phyloP scores from a whole-genome alignment of 257 asterid species.

The Coffea canephora region DNA sequence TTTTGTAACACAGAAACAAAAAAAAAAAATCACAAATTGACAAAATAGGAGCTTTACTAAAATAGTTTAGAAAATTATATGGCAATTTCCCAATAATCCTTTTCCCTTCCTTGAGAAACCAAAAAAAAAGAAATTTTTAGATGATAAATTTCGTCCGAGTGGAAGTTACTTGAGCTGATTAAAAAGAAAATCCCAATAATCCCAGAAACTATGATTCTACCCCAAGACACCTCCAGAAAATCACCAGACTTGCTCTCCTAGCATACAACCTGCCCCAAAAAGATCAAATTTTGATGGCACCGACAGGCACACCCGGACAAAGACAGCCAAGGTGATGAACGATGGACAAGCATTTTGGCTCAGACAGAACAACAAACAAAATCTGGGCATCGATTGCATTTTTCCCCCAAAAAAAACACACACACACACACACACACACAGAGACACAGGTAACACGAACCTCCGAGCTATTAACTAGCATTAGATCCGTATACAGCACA shows the following conservation, averaged over 20 bases:
- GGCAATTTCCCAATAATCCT: background rate
- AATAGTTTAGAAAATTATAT: background rate
- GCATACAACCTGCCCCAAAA: background rate
- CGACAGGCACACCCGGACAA: background rate
- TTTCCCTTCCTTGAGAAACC: background rate
- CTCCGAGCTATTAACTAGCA: background rate
- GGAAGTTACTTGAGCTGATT: background rate
- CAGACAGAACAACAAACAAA: background rate
- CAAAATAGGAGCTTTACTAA: background rate
- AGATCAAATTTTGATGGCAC: background rate
- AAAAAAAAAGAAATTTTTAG: too few species aligned
- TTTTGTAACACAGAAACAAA: background rate
- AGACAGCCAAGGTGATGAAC: background rate
- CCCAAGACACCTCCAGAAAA: background rate
- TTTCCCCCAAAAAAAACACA: too few species aligned
- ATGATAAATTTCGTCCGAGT: background rate
- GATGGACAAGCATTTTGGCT: background rate
- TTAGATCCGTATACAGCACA: conserved; percentile 14
- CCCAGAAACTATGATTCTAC: background rate
- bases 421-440: too few species aligned
- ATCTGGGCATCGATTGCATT: background rate
- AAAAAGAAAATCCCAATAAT: background rate
- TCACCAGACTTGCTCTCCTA: background rate
- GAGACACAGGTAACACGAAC: background rate
- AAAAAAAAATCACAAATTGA: background rate